Evolutionary conservation across 441 rosid genomes (phyloP), one percentile per base, ranked within the genome.

Genomic region (Omphalea diandra): DNA sequence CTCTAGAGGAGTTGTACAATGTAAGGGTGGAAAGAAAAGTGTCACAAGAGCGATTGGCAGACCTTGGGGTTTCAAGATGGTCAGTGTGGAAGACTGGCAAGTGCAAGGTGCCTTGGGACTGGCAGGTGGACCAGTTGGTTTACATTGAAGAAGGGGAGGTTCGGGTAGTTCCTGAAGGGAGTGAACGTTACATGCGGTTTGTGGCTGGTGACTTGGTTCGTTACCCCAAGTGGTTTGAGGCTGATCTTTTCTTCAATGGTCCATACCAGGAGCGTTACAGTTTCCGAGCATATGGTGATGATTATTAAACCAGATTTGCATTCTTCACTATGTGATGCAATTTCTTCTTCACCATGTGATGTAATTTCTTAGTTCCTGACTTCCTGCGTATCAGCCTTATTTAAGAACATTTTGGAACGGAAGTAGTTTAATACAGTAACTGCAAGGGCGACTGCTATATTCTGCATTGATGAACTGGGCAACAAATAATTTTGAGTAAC

Each of bases 181-280:
- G 98, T 64, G 69, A 85, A 65, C 75, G 73, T 54, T 94, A 74
- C 83, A 89, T 94, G 99, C 86, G 66, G 71, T 94, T 92, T 69
- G 65, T 88, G 52, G 96, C 97, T 0, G 98, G 99, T 3, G 98
- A 94, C 75, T 90, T 94, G 24, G 87, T 94, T 73, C 85, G 93
- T n/a, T 94, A 94, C 54, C 99, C 99, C 3, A 94, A 94, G 83
- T 92, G 97, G 97, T 88, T 92, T 14, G 97, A 94, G 81, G 99
- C 97, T 0, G 97, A 94, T 72, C 91, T 92, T 32, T 90, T 74
- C 86, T 94, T 94, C 82, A 90, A 89, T 53, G 96, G 83, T 70
- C 97, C 92, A 9, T 92, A 92, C 65, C 81, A 82, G 75, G 98
- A 90, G 75, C 90, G 93, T 10, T 92, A 88, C 71, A 92, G 96